Base-by-base conservation (phyloP, 192 early-diverging fungal genomes). In the Powellomyces hirtus region DNA sequence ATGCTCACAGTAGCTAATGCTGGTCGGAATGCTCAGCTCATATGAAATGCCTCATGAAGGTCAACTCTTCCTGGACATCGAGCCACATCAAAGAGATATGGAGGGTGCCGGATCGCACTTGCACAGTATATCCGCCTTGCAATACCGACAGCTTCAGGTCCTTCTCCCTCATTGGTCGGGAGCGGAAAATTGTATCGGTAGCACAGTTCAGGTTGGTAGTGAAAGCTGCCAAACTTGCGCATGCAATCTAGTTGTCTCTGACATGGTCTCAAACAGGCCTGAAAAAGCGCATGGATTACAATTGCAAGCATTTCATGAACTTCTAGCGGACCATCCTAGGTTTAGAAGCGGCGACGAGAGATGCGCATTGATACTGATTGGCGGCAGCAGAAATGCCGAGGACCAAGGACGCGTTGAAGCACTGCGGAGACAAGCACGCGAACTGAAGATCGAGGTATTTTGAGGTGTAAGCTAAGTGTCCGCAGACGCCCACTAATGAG, bases 31-130 rank as follows among this genome's bases (percentile, higher is more conserved):
- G n/a, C n/a, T n/a, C 18, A 42, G 40, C 40, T 42, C 10, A 42
- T 18, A 42, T 42, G 10, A 8, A 8, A 18, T 18, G 10, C 40
- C 40, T 37, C n/a, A 4, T 65, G 14, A 2, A 81, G 79, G 77
- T 89, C 22, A 99, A 99, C 77, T 98, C 96, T 10, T 86, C 90
- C 1, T 99, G 97, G 97, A 99, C 97, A 18, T 83, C 89, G 38
- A 82, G 72, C 40, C 97, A 99, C 66, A 93, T 99, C 51, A 88
- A 92, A 63, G 56, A 79, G n/a, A 71, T 98, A 7, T 99, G 93
- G 89, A 70, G 75, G 0, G 82, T 84, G 11, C 80, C 89, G 10
- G 42, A 58, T 0, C 50, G 46, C 33, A 88, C 92, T 3, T 65
- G 68, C 10, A 81, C 93, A 1, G 87, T 97, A 0, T 98, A 96